These are phyloP conservation scores for Rhododendron ferrugineum DNA, from an alignment of 148 eudicot genomes.

Conservation along the genomic window DNA sequence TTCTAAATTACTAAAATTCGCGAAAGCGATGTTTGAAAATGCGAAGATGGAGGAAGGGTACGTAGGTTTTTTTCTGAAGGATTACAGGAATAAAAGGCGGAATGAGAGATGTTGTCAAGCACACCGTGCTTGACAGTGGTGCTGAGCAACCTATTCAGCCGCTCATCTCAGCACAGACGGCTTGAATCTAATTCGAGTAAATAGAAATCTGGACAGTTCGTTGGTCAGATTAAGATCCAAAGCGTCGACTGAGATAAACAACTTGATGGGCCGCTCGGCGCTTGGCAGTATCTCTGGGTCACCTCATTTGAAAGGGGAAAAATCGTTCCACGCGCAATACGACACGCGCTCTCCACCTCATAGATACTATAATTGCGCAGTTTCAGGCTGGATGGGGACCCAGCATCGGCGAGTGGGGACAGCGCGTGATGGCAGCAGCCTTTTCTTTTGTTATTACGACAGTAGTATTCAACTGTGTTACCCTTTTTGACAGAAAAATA, in stretches of 20 bases:
- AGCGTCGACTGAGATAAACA: too few species aligned
- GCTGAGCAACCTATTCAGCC: accelerated
- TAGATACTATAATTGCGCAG: conserved; percentile 15
- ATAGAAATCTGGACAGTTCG: accelerated
- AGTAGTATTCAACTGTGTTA: not conserved
- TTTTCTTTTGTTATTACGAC: not conserved
- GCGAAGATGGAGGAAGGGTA: not conserved
- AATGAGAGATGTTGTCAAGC: too few species aligned
- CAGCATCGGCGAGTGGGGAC: conserved; percentile 19
- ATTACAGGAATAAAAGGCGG: too few species aligned
- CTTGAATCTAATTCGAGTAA: too few species aligned
- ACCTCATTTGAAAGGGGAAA: not conserved
- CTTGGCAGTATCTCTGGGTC: too few species aligned
- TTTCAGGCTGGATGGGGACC: conserved; percentile 12
- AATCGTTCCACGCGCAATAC: not conserved
- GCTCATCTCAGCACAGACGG: accelerated
- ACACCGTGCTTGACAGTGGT: accelerated
- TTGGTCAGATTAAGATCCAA: too few species aligned
- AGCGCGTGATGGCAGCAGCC: conserved; percentile 26
- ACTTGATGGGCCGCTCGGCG: too few species aligned
- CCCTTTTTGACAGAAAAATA: conserved; percentile 14
- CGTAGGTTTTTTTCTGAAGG: not conserved
- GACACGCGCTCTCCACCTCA: not conserved
- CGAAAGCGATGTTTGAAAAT: not conserved
- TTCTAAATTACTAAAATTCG: not conserved